A percentile compares a stretch with the other conserved stretches of the same genome.
Evolutionary conservation across 2,329 filamentous ascomycete genomes (phyloP).

Genomic region (Ophiostoma sp.): DNA sequence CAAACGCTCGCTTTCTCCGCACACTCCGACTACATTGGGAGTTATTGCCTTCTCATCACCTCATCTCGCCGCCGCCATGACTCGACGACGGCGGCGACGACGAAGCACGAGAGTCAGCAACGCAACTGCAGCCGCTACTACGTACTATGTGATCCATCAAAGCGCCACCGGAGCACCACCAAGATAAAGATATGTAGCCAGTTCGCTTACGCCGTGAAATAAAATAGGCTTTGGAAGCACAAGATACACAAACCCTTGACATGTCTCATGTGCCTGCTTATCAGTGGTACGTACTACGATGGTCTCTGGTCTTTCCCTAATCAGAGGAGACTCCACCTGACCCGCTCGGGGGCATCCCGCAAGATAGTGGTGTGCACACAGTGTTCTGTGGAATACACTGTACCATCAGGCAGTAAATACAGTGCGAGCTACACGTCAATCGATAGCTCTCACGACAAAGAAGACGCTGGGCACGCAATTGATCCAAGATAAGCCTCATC

Average conservation of each 20-base stretch:
- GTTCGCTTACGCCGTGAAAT: background rate
- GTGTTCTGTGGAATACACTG: background rate
- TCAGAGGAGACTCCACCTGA: background rate
- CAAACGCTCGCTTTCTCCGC: no score
- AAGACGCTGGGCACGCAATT: conserved; percentile 6
- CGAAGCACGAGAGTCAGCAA: background rate
- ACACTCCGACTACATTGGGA: no score
- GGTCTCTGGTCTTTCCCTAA: background rate
- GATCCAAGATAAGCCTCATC: background rate
- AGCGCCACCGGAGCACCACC: background rate
- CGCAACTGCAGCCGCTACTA: no score
- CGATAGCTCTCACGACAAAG: conserved; percentile 1
- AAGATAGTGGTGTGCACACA: background rate
- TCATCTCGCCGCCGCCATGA: background rate
- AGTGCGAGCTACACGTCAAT: background rate
- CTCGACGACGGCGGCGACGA: background rate
- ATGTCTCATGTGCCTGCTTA: conserved; percentile 6
- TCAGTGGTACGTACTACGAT: background rate
- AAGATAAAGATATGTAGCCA: background rate
- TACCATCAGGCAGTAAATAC: background rate
- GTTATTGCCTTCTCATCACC: background rate
- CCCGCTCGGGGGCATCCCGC: background rate
- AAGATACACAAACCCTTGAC: background rate
- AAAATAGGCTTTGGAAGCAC: background rate
- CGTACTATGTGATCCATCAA: background rate